These are phyloP conservation scores for Euphorbia pulcherrima DNA, from an alignment of 345 rosid species.

Conservation along the genomic window DNA sequence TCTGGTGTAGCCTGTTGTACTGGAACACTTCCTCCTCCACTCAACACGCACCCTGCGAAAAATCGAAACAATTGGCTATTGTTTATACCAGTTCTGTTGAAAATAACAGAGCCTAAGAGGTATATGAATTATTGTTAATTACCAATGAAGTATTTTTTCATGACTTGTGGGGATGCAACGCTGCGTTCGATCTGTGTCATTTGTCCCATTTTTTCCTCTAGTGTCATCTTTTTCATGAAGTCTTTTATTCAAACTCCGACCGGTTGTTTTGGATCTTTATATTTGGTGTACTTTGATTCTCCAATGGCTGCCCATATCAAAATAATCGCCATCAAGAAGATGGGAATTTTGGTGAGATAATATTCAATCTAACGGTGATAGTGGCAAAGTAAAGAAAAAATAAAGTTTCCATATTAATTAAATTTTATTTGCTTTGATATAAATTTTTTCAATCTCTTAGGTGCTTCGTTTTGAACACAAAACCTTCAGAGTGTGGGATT, in stretches of 20 bases:
- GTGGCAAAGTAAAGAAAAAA: no score
- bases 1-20: conserved; percentile 52
- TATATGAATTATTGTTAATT: not conserved
- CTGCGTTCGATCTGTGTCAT: conserved; percentile 84
- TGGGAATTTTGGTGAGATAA: conserved; percentile 21
- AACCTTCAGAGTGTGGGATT: no score
- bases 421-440: no score
- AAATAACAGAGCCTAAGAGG: no score
- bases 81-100: no score
- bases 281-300: conserved; percentile 39
- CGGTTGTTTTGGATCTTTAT: conserved; percentile 69
- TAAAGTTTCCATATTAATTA: no score
- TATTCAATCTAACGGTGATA: no score
- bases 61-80: no score
- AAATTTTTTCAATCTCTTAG: no score
- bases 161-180: conserved; percentile 61
- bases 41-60: conserved; percentile 69
- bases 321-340: conserved; percentile 31
- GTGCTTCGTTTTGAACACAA: no score
- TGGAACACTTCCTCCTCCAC: conserved; percentile 92
- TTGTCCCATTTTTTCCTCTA: conserved; percentile 85
- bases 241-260: conserved; percentile 53
- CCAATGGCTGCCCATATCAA: conserved; percentile 26
- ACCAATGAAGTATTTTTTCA: conserved; percentile 75
- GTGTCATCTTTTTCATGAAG: conserved; percentile 71